phyloP scores from a whole-genome alignment of 2,329 filamentous ascomycete genomes.

The Alternaria sp. region DNA sequence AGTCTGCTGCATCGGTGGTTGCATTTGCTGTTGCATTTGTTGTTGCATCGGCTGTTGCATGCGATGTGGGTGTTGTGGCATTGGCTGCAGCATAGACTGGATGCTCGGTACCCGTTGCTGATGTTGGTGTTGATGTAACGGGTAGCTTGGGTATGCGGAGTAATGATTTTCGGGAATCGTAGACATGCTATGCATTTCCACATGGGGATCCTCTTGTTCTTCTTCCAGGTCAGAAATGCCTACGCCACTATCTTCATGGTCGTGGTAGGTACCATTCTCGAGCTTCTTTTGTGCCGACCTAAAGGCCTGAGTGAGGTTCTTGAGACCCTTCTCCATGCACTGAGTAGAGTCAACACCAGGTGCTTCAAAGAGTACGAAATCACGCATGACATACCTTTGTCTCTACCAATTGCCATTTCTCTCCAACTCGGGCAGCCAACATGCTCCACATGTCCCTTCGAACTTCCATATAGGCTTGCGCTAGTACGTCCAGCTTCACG shows the following conservation, averaged over 20 bases:
- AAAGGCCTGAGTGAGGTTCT: slow-evolving; percentile 75
- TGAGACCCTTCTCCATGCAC: slow-evolving; percentile 85
- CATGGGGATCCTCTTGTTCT: slow-evolving; percentile 46
- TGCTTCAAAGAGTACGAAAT: neutral
- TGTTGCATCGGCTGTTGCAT: slow-evolving; percentile 11
- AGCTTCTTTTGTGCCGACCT: slow-evolving; percentile 71
- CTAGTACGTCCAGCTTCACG: slow-evolving; percentile 74
- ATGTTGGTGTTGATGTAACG: slow-evolving; percentile 33
- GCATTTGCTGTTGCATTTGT: slow-evolving; percentile 8
- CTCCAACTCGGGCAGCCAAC: slow-evolving; percentile 67
- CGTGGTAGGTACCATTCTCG: slow-evolving; percentile 52
- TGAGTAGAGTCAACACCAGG: slow-evolving; percentile 46
- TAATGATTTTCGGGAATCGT: slow-evolving; percentile 30
- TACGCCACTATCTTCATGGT: slow-evolving; percentile 73
- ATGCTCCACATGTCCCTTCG: slow-evolving; percentile 82
- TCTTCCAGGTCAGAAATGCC: slow-evolving; percentile 60
- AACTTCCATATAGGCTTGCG: slow-evolving; percentile 78
- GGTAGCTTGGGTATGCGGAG: slow-evolving; percentile 25
- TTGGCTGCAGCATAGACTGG: slow-evolving; percentile 46
- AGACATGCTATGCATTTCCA: slow-evolving; percentile 32
- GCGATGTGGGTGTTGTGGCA: slow-evolving; percentile 15
- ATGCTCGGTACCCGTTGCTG: slow-evolving; percentile 48
- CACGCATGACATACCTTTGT: slow-evolving; percentile 66
- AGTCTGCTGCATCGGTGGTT: slow-evolving; percentile 1
- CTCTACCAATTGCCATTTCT: slow-evolving; percentile 73